Conservation (phyloP, 495 filamentous ascomycete species). For the Tetracladium setigerum region DNA sequence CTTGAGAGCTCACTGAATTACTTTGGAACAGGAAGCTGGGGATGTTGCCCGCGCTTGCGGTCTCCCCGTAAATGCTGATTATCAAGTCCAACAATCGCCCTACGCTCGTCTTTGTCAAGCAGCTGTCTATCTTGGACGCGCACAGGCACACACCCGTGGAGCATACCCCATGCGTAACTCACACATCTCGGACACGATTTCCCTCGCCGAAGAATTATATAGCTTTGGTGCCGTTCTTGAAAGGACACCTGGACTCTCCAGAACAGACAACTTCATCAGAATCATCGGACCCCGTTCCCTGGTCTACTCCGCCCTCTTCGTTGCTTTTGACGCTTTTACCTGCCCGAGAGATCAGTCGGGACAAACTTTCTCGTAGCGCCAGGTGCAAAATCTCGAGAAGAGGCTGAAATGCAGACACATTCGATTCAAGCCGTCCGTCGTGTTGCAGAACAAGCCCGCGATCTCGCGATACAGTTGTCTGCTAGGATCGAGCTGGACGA, state of each 20-base stretch:
- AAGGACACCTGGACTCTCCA: no score
- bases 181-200: background rate
- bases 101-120: constrained; percentile 38
- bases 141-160: constrained; percentile 17
- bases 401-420: background rate
- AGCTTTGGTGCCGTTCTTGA: background rate
- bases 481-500: background rate
- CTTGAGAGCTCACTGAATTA: no score
- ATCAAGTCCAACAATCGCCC: constrained; percentile 6
- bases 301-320: no score
- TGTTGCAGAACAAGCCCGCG: constrained; percentile 2
- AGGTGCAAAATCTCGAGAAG: no score
- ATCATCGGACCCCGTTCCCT: no score
- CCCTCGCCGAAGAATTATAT: background rate
- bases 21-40: no score
- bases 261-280: no score
- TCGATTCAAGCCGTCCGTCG: constrained; percentile 10
- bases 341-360: no score
- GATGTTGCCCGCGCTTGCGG: no score
- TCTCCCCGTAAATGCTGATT: no score
- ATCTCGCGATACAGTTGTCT: constrained; percentile 1
- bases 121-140: constrained; percentile 31
- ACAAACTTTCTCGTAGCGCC: no score
- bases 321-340: no score
- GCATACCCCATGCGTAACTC: background rate